Evolutionary conservation across 352 stramenopile genomes (phyloP).

Genomic region (Stramenopiles sp.): DNA sequence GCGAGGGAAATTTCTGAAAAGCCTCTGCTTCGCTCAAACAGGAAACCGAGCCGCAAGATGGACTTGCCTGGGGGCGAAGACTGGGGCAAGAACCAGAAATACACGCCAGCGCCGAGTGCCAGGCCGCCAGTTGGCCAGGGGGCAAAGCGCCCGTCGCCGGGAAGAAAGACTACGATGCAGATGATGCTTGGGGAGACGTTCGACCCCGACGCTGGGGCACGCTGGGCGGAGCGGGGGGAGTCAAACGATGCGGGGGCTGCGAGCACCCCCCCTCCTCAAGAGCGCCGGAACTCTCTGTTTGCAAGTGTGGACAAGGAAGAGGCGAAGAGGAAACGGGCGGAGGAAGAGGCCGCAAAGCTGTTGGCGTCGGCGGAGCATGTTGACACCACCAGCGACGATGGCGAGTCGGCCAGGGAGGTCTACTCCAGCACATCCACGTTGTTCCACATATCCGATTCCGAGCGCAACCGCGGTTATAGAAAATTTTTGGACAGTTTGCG

Average conservation of each 20-base stretch:
- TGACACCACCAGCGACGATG: neutral
- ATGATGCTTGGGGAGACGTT: too few species aligned
- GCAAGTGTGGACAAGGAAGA: conserved; percentile 11
- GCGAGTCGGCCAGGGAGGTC: neutral
- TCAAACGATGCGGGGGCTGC: neutral
- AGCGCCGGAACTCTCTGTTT: conserved; percentile 7
- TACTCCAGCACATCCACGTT: conserved; percentile 1
- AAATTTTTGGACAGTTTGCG: neutral
- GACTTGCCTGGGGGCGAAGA: too few species aligned
- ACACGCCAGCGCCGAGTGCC: too few species aligned
- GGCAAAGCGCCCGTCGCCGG: too few species aligned
- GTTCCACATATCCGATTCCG: neutral
- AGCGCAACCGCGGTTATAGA: conserved; percentile 3
- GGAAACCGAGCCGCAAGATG: too few species aligned
- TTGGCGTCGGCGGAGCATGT: neutral
- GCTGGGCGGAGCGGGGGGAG: neutral
- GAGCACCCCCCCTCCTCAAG: neutral
- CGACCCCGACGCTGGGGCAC: too few species aligned
- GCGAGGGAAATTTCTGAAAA: too few species aligned
- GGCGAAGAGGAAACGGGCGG: neutral
- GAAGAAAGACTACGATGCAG: too few species aligned
- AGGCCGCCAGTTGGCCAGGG: too few species aligned
- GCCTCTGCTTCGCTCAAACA: too few species aligned
- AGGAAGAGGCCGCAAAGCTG: neutral
- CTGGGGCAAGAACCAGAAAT: too few species aligned